phyloP scores from a whole-genome alignment of 2,329 filamentous ascomycete species.

The Dactylonectria estremocensis region DNA sequence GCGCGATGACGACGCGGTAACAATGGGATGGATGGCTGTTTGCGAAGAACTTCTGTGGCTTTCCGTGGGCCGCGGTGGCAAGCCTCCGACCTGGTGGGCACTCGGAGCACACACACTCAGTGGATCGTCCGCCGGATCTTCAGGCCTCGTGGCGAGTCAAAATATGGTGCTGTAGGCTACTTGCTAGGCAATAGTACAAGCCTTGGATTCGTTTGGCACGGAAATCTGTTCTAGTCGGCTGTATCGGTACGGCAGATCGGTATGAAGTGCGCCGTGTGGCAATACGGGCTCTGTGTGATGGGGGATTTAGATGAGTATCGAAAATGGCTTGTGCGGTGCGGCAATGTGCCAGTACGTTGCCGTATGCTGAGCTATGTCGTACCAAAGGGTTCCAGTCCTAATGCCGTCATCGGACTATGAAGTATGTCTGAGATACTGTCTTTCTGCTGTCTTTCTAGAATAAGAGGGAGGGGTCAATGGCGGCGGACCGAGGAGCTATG shows the following conservation, averaged over 20 bases:
- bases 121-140: constrained; percentile 25
- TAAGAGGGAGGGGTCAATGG: constrained; percentile 7
- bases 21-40: constrained; percentile 11
- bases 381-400: constrained; percentile 14
- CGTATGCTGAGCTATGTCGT: constrained; percentile 2
- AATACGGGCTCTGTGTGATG: constrained; percentile 12
- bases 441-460: constrained; percentile 9
- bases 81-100: constrained; percentile 7
- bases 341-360: constrained; percentile 1
- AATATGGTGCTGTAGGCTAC: too few relatives aligned
- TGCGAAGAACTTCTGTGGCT: constrained; percentile 17
- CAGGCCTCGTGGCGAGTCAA: constrained; percentile 10
- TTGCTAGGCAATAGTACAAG: not conserved
- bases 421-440: constrained; percentile 1
- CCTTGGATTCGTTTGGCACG: constrained; percentile 15
- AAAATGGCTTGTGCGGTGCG: too few relatives aligned
- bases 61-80: constrained; percentile 17
- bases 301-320: not conserved
- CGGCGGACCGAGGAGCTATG: constrained; percentile 3
- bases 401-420: constrained; percentile 12
- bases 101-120: constrained; percentile 11
- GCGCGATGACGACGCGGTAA: constrained; percentile 9
- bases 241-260: constrained; percentile 10
- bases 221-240: constrained; percentile 10
- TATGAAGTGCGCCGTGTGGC: constrained; percentile 3